A percentile compares a stretch with the other conserved stretches of the same genome.
Conservation (phyloP, 2,329 filamentous ascomycete genomes). For the Graphium sp. region DNA sequence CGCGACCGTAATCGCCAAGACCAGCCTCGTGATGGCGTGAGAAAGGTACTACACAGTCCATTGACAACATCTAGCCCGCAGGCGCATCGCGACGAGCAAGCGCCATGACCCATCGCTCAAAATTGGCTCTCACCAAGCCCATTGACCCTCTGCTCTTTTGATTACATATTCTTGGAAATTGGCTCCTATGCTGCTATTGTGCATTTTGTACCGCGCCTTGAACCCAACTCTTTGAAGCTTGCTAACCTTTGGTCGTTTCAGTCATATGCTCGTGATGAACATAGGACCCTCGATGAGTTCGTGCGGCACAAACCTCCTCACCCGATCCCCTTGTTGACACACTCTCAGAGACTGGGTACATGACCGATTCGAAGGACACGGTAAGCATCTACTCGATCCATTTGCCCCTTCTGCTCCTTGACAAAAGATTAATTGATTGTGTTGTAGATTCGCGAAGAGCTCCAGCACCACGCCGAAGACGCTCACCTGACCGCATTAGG, state of each 20-base stretch:
- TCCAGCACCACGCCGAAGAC: constrained; percentile 22
- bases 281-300: constrained; percentile 55
- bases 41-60: constrained; percentile 62
- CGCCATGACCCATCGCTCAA: too few species aligned
- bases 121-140: too few species aligned
- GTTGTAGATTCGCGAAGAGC: constrained; percentile 18
- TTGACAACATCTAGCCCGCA: too few species aligned
- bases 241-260: constrained; percentile 11
- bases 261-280: constrained; percentile 40
- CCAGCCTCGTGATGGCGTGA: constrained; percentile 65
- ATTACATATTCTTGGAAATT: neutral
- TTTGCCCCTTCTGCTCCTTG: too few species aligned
- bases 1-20: constrained; percentile 19
- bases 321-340: constrained; percentile 9
- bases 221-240: too few species aligned
- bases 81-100: too few species aligned
- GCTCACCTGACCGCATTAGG: constrained; percentile 11
- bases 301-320: constrained; percentile 10
- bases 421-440: constrained; percentile 2
- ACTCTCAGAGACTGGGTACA: constrained; percentile 73
- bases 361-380: constrained; percentile 68
- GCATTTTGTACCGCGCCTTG: constrained; percentile 1
- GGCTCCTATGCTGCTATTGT: neutral
- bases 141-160: neutral
- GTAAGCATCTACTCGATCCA: constrained; percentile 17